Percentiles rank a stretch among this genome's conserved stretches.
Conservation (phyloP, 768 basidiomycete species). For the Lactarius akahatsu region DNA sequence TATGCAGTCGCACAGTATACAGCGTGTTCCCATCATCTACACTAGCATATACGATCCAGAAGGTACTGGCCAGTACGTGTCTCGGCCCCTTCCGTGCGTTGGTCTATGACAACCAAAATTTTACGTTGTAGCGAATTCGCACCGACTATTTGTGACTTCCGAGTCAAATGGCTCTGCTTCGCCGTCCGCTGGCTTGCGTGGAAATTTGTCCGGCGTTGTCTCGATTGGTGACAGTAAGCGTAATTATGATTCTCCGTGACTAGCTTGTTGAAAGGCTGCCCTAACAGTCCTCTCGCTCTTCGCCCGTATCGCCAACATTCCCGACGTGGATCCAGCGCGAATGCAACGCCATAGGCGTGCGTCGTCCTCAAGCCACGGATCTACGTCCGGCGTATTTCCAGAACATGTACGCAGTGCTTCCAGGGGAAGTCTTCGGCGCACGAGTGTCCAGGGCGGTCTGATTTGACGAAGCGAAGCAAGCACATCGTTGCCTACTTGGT, state of each 20-base stretch:
- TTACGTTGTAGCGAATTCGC: conserved; percentile 61
- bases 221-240: conserved; percentile 76
- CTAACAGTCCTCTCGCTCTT: conserved; percentile 71
- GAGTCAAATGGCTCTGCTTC: conserved; percentile 54
- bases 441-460: conserved; percentile 3
- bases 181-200: conserved; percentile 46
- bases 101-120: neutral
- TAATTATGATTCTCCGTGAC: neutral
- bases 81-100: neutral
- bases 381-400: conserved; percentile 18
- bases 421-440: conserved; percentile 20
- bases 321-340: conserved; percentile 73
- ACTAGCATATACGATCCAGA: conserved; percentile 71
- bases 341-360: conserved; percentile 80
- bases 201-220: conserved; percentile 69
- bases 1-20: conserved; percentile 51
- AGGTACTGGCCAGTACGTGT: conserved; percentile 77
- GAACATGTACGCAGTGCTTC: conserved; percentile 24
- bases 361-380: conserved; percentile 54
- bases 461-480: neutral
- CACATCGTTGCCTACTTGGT: neutral
- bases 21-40: conserved; percentile 65
- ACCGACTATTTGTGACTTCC: conserved; percentile 74
- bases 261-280: conserved; percentile 2
- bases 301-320: conserved; percentile 69